These are phyloP conservation scores for Hypericum perforatum DNA, from an alignment of 345 rosid genomes.

Conservation along the genomic window DNA sequence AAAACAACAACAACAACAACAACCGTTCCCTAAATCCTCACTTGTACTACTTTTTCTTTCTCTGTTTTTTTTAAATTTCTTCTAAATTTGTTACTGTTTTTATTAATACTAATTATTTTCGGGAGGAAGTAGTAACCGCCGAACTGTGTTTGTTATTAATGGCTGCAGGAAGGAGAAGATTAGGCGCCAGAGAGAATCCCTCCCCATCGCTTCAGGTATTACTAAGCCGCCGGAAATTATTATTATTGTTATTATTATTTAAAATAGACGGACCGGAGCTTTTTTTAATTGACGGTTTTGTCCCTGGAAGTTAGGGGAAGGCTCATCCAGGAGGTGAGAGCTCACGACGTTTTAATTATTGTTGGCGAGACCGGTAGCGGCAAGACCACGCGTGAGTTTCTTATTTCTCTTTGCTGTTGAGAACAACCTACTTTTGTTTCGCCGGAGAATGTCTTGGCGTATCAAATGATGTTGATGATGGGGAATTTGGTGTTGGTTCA, in stretches of 20 bases:
- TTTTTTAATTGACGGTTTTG: slow-evolving; percentile 7
- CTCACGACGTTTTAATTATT: slow-evolving; percentile 51
- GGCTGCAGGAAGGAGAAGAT: slow-evolving; percentile 40
- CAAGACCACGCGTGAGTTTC: slow-evolving; percentile 76
- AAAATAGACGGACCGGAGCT: neutral
- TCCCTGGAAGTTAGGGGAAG: slow-evolving; percentile 47
- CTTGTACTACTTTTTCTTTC: too few relatives aligned
- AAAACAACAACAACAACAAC: too few relatives aligned
- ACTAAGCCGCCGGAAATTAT: neutral
- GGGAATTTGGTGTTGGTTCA: slow-evolving; percentile 9
- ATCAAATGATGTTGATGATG: neutral
- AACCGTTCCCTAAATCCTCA: too few relatives aligned
- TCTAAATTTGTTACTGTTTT: too few relatives aligned
- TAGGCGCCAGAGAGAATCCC: slow-evolving; percentile 53
- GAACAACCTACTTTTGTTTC: too few relatives aligned
- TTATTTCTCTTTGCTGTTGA: neutral
- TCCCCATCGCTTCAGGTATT: slow-evolving; percentile 80
- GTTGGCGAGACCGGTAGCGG: slow-evolving; percentile 99
- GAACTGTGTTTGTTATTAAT: neutral
- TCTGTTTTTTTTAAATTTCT: too few relatives aligned
- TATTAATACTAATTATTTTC: too few relatives aligned
- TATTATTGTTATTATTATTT: neutral
- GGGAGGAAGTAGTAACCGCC: too few relatives aligned
- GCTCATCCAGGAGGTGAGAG: slow-evolving; percentile 60
- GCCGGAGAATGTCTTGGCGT: neutral